Evolutionary conservation across 2,329 filamentous ascomycete species (phyloP).

Genomic region (Microdochium bolleyi): DNA sequence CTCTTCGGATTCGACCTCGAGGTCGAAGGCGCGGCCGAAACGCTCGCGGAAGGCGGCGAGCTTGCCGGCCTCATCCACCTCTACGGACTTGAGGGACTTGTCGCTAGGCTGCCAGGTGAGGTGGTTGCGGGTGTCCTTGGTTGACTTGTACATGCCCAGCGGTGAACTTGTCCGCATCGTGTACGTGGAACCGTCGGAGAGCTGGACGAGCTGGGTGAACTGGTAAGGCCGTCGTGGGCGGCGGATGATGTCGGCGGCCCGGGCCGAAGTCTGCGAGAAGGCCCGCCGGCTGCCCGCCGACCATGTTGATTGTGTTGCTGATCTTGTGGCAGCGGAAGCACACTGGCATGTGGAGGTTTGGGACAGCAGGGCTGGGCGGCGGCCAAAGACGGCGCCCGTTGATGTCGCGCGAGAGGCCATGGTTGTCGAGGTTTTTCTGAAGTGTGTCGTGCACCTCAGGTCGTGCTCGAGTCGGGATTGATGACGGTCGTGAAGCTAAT

Average conservation of each 20-base stretch:
- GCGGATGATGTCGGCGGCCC: conserved; percentile 76
- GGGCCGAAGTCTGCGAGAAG: conserved; percentile 46
- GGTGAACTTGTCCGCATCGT: conserved; percentile 73
- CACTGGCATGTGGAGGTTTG: background rate
- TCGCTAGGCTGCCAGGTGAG: conserved; percentile 84
- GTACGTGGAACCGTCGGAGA: conserved; percentile 84
- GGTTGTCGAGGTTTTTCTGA: background rate
- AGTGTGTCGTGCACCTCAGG: too few relatives aligned
- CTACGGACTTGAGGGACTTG: conserved; percentile 74
- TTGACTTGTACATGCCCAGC: conserved; percentile 45
- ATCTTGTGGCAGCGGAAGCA: conserved; percentile 6
- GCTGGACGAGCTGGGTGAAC: conserved; percentile 92
- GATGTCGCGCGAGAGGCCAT: background rate
- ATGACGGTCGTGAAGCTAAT: too few relatives aligned
- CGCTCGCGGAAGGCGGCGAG: conserved; percentile 77
- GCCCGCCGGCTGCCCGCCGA: background rate
- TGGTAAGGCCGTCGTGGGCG: conserved; percentile 90
- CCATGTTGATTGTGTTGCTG: conserved; percentile 1
- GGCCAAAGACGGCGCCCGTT: background rate
- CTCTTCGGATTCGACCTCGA: conserved; percentile 23
- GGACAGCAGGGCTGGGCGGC: background rate
- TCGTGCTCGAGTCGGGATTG: too few relatives aligned
- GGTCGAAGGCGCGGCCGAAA: conserved; percentile 80
- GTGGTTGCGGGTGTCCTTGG: conserved; percentile 84
- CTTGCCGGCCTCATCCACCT: conserved; percentile 90